Percentiles rank a stretch among this genome's conserved stretches.
Evolutionary conservation across 1,284 basidiomycete species (phyloP).

Genomic region (Peniophora sp.): DNA sequence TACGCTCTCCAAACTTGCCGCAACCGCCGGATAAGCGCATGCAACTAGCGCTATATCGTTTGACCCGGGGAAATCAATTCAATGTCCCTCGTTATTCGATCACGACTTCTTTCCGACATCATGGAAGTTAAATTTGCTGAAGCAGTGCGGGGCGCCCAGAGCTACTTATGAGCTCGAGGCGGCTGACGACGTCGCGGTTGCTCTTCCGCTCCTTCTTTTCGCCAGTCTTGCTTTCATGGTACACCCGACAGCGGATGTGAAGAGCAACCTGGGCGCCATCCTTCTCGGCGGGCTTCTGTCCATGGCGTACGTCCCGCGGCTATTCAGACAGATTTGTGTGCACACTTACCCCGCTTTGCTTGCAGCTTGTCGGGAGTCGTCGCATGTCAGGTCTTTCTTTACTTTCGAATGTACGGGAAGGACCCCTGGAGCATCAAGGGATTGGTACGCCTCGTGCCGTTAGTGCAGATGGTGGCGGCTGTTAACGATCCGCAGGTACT

Average conservation of each 20-base stretch:
- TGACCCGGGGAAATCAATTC: no score
- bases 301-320: background rate
- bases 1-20: no score
- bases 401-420: constrained; percentile 9
- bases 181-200: no score
- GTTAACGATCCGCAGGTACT: no score
- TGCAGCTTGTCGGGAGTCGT: constrained; percentile 9
- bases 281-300: constrained; percentile 6
- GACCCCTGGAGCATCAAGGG: constrained; percentile 6
- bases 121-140: no score
- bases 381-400: constrained; percentile 9
- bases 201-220: no score
- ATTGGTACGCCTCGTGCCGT: constrained; percentile 3
- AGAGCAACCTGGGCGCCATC: constrained; percentile 6
- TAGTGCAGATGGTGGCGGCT: background rate
- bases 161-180: no score
- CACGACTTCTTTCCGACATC: no score
- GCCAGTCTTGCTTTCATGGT: background rate
- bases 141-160: no score
- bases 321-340: background rate
- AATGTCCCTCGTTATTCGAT: no score
- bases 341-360: background rate
- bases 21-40: no score
- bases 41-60: no score
- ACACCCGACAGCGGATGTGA: background rate